Evolutionary conservation across 352 stramenopile genomes (phyloP).

Genomic region (Phytophthora ramorum): DNA sequence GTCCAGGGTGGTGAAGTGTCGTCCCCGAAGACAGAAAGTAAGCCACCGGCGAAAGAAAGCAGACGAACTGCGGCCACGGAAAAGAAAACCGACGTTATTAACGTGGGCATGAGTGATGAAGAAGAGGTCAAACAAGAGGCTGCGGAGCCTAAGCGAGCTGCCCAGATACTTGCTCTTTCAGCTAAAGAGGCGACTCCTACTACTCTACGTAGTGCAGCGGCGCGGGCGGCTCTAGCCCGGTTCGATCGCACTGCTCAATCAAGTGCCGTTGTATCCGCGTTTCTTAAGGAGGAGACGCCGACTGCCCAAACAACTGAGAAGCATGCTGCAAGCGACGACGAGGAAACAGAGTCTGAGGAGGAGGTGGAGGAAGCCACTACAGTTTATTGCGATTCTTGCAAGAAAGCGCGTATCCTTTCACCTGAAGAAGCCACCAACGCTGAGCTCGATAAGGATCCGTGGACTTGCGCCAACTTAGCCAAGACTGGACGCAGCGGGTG

Average conservation of each 20-base stretch:
- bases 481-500: conserved; percentile 50
- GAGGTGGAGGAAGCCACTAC: conserved; percentile 71
- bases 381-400: conserved; percentile 83
- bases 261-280: conserved; percentile 50
- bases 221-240: conserved; percentile 61
- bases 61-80: conserved; percentile 20
- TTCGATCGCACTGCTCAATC: conserved; percentile 54
- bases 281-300: conserved; percentile 26
- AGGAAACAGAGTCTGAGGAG: conserved; percentile 52
- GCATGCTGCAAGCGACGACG: conserved; percentile 7
- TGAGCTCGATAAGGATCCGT: conserved; percentile 44
- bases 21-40: conserved; percentile 8
- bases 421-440: conserved; percentile 43
- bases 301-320: conserved; percentile 6
- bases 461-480: conserved; percentile 66
- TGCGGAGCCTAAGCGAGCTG: conserved; percentile 16
- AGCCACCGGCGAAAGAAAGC: neutral
- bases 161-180: conserved; percentile 38
- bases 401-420: conserved; percentile 80
- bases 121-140: conserved; percentile 19
- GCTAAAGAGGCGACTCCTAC: conserved; percentile 35
- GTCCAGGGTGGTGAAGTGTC: neutral
- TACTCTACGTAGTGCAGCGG: conserved; percentile 54
- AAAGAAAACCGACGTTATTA: conserved; percentile 25
- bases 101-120: conserved; percentile 22